Evolutionary conservation across 768 basidiomycete species (phyloP), one percentile per base, ranked within the genome.

Genomic region (Vararia minispora): DNA sequence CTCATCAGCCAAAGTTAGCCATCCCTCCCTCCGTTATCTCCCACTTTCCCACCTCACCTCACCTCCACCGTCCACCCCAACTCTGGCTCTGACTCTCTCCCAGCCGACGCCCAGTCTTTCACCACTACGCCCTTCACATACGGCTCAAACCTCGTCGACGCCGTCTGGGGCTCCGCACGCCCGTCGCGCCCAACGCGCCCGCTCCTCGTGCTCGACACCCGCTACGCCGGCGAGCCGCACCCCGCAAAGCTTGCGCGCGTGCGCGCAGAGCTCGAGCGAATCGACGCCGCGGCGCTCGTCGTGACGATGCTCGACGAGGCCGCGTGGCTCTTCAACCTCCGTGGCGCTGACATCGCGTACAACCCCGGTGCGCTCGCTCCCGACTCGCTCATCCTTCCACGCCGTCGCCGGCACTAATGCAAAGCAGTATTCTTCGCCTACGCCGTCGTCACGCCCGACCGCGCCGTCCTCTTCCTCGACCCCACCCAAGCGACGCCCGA

Each of bases 261-360:
- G 5, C 68, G 88, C 24, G 69, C 76, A 40, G 77, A 81, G 43
- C 47, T 94, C 38, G 50, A 54, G 39, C 76, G 74, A 63, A 68
- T 75, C 50, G 71, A 75, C 16, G 62, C 61, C n/a, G 71, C 77
- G 46, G 89, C 83, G 2, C 57, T 86, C 28, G 78, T 94, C 1
- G 71, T 97, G 4, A 81, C 71, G n/a, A 78, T 82, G 69, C 72
- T 98, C 16, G 94, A 98, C 56, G 94, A 98, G 56, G 76, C 94
- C 35, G 90, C 89, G 0, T 98, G 90, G 90, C 54, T 91, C 27
- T 86, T 89, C 62, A 92, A 97, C 57, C 65, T 99, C 23, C 79
- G 94, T 44, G 92, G 91, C 1, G 73, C 78, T 2, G 94, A 97
- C 54, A 92, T 98, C 51, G 78, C 79, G 24, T 97, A 72, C 61